phyloP scores from a whole-genome alignment of 768 basidiomycete genomes.

The Sutorius australiensis region DNA sequence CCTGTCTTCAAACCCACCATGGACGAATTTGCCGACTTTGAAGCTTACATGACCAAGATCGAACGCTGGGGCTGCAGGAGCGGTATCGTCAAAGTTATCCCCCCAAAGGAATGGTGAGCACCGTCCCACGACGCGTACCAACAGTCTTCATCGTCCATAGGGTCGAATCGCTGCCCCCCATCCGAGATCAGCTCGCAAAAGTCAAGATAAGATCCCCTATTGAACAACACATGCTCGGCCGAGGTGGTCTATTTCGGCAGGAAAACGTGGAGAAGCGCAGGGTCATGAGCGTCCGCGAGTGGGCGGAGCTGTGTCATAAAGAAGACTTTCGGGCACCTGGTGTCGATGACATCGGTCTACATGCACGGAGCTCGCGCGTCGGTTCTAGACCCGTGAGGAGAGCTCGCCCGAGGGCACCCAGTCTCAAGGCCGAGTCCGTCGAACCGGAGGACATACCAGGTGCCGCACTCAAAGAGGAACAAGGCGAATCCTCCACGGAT shows the following conservation, averaged over 20 bases:
- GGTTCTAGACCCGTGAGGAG: slow-evolving; percentile 36
- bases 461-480: slow-evolving; percentile 47
- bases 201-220: slow-evolving; percentile 89
- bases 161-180: slow-evolving; percentile 67
- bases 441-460: slow-evolving; percentile 37
- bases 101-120: slow-evolving; percentile 88
- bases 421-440: slow-evolving; percentile 38
- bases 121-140: slow-evolving; percentile 11
- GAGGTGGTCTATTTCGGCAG: slow-evolving; percentile 81
- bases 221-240: slow-evolving; percentile 88
- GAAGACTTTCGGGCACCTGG: slow-evolving; percentile 74
- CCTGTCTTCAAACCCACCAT: slow-evolving; percentile 95
- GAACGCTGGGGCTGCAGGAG: slow-evolving; percentile 88
- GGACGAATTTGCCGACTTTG: slow-evolving; percentile 90
- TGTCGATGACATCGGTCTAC: slow-evolving; percentile 60
- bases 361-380: slow-evolving; percentile 39
- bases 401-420: slow-evolving; percentile 41
- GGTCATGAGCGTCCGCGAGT: slow-evolving; percentile 81
- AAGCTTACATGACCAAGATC: slow-evolving; percentile 80
- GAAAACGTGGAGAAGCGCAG: slow-evolving; percentile 88
- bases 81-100: slow-evolving; percentile 95
- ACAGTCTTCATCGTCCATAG: slow-evolving; percentile 35
- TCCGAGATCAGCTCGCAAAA: slow-evolving; percentile 63
- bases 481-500: slow-evolving; percentile 9
- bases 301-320: slow-evolving; percentile 72